Conservation (phyloP, 345 rosid genomes). For the Nephelium lappaceum region DNA sequence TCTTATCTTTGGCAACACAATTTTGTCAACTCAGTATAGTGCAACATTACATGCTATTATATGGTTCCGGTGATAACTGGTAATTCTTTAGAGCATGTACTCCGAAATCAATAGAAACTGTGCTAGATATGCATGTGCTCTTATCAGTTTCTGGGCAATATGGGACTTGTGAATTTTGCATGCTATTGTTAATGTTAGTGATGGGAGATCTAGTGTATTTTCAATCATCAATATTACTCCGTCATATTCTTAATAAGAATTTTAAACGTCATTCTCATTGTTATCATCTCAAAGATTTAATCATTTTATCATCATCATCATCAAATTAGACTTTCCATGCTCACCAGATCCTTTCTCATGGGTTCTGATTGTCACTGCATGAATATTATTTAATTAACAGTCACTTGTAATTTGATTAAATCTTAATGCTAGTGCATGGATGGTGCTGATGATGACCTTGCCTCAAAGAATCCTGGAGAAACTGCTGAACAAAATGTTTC, state of each 20-base stretch:
- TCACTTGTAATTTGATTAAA: slow-evolving; percentile 13
- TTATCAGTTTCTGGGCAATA: background rate
- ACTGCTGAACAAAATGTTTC: slow-evolving; percentile 32
- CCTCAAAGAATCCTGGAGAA: slow-evolving; percentile 51
- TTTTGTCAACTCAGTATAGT: background rate
- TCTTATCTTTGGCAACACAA: background rate
- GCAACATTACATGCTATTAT: background rate
- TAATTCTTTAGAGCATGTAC: background rate
- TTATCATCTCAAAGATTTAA: background rate
- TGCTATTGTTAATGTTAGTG: slow-evolving; percentile 1
- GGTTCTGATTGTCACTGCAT: slow-evolving; percentile 8
- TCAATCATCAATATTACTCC: background rate
- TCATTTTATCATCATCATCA: background rate
- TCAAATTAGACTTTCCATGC: slow-evolving; percentile 6
- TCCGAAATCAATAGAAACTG: background rate
- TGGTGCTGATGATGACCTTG: slow-evolving; percentile 39
- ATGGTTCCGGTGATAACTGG: background rate
- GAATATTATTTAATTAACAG: background rate
- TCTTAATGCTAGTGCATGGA: slow-evolving; percentile 51
- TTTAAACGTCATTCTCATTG: background rate
- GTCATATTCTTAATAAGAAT: background rate
- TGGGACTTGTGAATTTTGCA: background rate
- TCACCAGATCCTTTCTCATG: background rate
- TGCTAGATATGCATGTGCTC: background rate
- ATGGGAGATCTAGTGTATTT: background rate